phyloP scores from a whole-genome alignment of 1,284 basidiomycete species.

The Trichosporon faecale region DNA sequence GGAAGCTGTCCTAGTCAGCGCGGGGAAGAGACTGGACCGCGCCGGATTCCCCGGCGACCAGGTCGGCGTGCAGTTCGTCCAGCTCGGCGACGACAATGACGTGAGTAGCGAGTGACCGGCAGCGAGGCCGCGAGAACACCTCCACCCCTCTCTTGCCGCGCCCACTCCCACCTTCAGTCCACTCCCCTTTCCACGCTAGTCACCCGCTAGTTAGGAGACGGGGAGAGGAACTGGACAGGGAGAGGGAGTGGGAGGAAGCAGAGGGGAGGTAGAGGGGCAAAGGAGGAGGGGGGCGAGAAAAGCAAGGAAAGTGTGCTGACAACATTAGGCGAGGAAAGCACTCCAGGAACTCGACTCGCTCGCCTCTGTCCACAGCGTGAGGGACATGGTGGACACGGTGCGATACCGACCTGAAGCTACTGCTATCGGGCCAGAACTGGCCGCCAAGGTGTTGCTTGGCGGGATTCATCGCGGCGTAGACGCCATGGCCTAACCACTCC shows the following conservation, averaged over 20 bases:
- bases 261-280: neutral
- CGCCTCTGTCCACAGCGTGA: slow-evolving; percentile 34
- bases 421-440: slow-evolving; percentile 35
- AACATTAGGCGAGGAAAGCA: slow-evolving; percentile 38
- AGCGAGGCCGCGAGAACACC: neutral
- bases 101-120: slow-evolving; percentile 25
- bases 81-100: slow-evolving; percentile 46
- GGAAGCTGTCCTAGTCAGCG: slow-evolving; percentile 37
- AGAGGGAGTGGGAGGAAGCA: neutral
- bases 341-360: slow-evolving; percentile 50
- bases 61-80: slow-evolving; percentile 53
- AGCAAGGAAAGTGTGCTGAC: neutral
- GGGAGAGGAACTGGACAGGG: too few species aligned
- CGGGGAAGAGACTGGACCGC: slow-evolving; percentile 46
- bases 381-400: slow-evolving; percentile 44
- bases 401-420: slow-evolving; percentile 32
- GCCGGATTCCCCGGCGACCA: slow-evolving; percentile 49
- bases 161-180: too few species aligned
- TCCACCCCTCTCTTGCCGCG: too few species aligned
- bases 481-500: neutral
- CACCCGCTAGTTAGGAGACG: too few species aligned
- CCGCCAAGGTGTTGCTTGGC: slow-evolving; percentile 46
- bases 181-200: too few species aligned
- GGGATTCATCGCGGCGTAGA: slow-evolving; percentile 46
- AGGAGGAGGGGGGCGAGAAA: too few species aligned